Base-by-base conservation (phyloP, 2,329 filamentous ascomycete genomes). In the Camptophora hylomeconis region DNA sequence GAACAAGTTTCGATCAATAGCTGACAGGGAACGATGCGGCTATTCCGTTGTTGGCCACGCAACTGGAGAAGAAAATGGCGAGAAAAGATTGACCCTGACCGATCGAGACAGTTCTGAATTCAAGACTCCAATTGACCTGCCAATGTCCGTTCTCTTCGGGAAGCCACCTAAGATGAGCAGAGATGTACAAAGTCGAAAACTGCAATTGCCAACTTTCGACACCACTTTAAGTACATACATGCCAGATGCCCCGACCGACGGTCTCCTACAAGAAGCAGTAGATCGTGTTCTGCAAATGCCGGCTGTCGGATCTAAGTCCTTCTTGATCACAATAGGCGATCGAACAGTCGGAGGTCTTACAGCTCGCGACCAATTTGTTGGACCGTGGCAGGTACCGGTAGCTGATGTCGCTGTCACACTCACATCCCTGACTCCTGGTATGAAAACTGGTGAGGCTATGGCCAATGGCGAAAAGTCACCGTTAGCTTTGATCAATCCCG, bases 321-420 rank as follows among this genome's bases (percentile, higher is more conserved):
- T 95, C 63, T 66, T 98, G 20, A 94, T 98, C 48, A 95, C 89
- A 2, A 98, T 95, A 42, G 86, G 80, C 27, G 89, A 95, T 54
- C 73, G 89, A 38, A 83, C 80, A 16, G 86, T 95, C 17, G 87
- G 87, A 40, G 89, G 87, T 28, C 66, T 95, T 33, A 84, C 82
- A 5, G 74, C 79, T 7, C 72, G 86, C 39, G 89, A 95, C 50
- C 89, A 95, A 54, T 86, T 95, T 72, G 87, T 94, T 30, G 89
- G 89, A 2, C 83, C 81, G 28, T 95, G 87, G 87, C 89, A 95
- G 53, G 80, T 77, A 8, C 89, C 89, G 3, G 84, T 95, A 9
- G 77, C 89, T 3, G 86, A 98, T 53, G 86, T 92, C 26, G 87
- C 84, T 3, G 87, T 95, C 14, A 95, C 87, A 13, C 75, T 81